Conservation (phyloP, 495 filamentous ascomycete species). For the Aspergillus steynii region DNA sequence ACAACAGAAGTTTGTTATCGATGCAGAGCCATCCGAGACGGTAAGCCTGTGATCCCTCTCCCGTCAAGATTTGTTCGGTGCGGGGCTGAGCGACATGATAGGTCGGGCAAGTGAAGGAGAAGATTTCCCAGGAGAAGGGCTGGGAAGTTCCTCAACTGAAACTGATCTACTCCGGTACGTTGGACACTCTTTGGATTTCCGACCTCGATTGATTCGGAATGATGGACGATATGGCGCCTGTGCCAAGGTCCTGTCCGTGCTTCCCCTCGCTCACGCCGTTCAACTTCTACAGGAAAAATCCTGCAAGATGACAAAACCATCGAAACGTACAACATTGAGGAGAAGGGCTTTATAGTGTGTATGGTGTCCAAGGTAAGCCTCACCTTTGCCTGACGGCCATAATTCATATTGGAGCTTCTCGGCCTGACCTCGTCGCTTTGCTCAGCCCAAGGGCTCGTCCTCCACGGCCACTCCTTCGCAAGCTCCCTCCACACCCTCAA, state of each 20-base stretch:
- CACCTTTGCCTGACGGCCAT: not conserved
- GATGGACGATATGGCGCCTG: not conserved
- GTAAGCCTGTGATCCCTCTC: constrained; percentile 54
- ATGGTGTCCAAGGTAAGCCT: constrained; percentile 84
- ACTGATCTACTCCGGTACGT: constrained; percentile 94
- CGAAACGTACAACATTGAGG: constrained; percentile 94
- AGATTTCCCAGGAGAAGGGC: constrained; percentile 83
- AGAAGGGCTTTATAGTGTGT: constrained; percentile 98
- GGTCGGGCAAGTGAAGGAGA: constrained; percentile 87
- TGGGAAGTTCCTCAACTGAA: constrained; percentile 88
- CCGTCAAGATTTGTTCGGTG: constrained; percentile 15
- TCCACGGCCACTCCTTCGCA: constrained; percentile 54
- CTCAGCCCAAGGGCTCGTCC: constrained; percentile 69
- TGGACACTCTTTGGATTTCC: constrained; percentile 9
- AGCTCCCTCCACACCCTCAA: constrained; percentile 60
- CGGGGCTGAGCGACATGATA: constrained; percentile 46
- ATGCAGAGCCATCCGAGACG: constrained; percentile 88
- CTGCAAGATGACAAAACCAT: constrained; percentile 95
- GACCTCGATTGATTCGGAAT: not conserved
- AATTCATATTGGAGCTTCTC: not conserved
- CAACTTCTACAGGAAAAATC: constrained; percentile 74
- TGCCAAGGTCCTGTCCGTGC: constrained; percentile 2
- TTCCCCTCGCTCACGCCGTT: constrained; percentile 8
- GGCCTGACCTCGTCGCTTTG: constrained; percentile 6
- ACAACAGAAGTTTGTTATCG: constrained; percentile 95